Base-by-base conservation (phyloP, 129 eudicot species). In the Artemisia annua region DNA sequence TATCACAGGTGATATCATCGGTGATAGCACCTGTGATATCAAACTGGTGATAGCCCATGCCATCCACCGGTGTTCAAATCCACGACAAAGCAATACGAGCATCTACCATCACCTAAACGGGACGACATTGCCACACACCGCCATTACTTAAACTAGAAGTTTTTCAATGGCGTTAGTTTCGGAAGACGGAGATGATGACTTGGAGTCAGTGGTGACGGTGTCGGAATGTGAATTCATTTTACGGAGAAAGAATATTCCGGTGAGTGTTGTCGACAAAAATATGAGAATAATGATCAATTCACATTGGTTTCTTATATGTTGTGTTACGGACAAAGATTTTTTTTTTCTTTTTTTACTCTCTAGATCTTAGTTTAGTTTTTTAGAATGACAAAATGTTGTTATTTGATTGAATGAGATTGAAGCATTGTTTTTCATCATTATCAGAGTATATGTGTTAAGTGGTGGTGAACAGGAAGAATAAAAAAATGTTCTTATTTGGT, bases 261-360 rank as follows among this genome's bases (percentile, higher is more conserved):
- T 87, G 72, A 89, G 85, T 19, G 86, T 84, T 11, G 91, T 87
- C 32, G 89, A 89, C 52, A 89, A 87, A 74, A 89, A 89, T 73
- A 89, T 80, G 69, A 86, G 81, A 48, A 86, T 89, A 48, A 89
- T 89, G 82, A 26, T 26, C 67, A 89, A 72, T 3, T 91, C 91
- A 65, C 96, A 89, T 91, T 26, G 30, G 30, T 26, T 26, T 26
- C 3, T 26, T 26, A 26, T 26, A 26, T 26, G 30, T 26, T 26
- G 4, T 26, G 30, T 26, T 26, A 3, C 30, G 30, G 30, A 26
- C 0, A 26, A 26, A 26, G 3, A 86, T 63, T 83, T 44, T 72
- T 75, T n/a, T 32, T 61, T 26, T 1, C 22, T 71, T 63, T 77
- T 26, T 26, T 26, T 26, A 26, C 73, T 68, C 74, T 69, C 80